Base-by-base conservation (phyloP, 2,329 filamentous ascomycete species). In the Epichloe festucae region DNA sequence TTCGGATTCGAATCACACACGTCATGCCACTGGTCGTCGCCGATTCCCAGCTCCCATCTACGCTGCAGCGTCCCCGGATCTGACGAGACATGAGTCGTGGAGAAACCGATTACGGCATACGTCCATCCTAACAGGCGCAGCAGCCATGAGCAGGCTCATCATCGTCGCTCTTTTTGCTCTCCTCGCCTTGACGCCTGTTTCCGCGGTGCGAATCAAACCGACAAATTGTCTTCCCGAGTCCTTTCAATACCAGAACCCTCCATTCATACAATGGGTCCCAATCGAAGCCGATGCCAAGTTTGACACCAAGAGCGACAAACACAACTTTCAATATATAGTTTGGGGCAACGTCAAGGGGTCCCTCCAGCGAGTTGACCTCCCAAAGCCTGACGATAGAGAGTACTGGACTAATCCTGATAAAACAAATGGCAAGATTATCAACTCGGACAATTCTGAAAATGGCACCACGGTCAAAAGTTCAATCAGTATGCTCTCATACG, bases 321-420 rank as follows among this genome's bases (percentile, higher is more conserved):
- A 90, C 62, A 79, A 76, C 41, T 74, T 98, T 47, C 81, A 79
- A 56, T 72, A 96, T 51, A 93, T 82, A 1, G 78, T 95, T 46
- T 97, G 89, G 72, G 91, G 90, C 49, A 96, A 97, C 67, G 89
- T 97, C 34, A 87, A 84, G 8, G 93, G 93, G 46, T 80, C 84
- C 48, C 74, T 77, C 44, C 73, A 74, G 2, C 63, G 69, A 12
- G 70, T 72, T n/a, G 54, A 67, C 2, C 77, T 89, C 50, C 89
- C 88, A 36, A 60, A 78, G 0, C 67, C 76, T 17, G 67, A 76
- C 17, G 67, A 76, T 59, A 76, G 80, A 62, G 66, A 78, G 0
- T 69, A 73, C 46, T 88, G 89, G 87, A 65, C 58, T 2, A 73
- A 93, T 62, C 62, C 73, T 1, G 77, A 76, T 38, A 64, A 74